Evolutionary conservation across 1,139 yeast species (phyloP).

Genomic region (Hyphopichia khmerensis): DNA sequence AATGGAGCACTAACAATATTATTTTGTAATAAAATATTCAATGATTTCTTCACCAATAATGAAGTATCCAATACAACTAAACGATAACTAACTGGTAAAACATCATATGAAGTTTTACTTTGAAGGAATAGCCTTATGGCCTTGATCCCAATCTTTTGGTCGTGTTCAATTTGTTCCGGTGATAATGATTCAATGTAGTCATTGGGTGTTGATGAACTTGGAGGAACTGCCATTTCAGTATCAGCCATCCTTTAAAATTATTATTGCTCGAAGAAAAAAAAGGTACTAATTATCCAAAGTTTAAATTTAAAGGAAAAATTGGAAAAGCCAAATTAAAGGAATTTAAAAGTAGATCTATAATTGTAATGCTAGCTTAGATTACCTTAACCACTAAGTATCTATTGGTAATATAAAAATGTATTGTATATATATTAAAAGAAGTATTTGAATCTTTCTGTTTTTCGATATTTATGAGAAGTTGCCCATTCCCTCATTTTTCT

Average conservation of each 20-base stretch:
- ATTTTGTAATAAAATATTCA: constrained; percentile 87
- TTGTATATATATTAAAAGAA: too few relatives aligned
- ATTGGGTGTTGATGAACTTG: constrained; percentile 31
- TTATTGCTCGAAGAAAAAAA: background rate
- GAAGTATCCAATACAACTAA: constrained; percentile 93
- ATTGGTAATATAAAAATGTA: too few relatives aligned
- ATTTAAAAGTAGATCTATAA: too few relatives aligned
- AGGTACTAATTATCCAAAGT: too few relatives aligned
- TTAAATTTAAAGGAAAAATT: background rate
- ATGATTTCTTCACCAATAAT: constrained; percentile 82
- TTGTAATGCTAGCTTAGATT: too few relatives aligned
- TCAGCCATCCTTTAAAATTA: background rate
- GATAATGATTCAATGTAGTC: constrained; percentile 45
- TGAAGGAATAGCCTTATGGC: constrained; percentile 83
- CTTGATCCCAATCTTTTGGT: constrained; percentile 65
- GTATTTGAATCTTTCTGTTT: too few relatives aligned
- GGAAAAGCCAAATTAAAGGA: too few relatives aligned
- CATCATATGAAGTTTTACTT: constrained; percentile 94
- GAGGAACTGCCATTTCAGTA: background rate
- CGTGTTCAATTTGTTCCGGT: constrained; percentile 48
- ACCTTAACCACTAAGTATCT: too few relatives aligned
- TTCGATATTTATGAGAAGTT: too few relatives aligned
- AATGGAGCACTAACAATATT: constrained; percentile 95
- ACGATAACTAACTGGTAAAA: constrained; percentile 91
- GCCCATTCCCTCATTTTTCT: background rate